These are phyloP conservation scores for Pestalotiopsis sp. DNA, from an alignment of 2,329 filamentous ascomycete genomes.

Conservation along the genomic window DNA sequence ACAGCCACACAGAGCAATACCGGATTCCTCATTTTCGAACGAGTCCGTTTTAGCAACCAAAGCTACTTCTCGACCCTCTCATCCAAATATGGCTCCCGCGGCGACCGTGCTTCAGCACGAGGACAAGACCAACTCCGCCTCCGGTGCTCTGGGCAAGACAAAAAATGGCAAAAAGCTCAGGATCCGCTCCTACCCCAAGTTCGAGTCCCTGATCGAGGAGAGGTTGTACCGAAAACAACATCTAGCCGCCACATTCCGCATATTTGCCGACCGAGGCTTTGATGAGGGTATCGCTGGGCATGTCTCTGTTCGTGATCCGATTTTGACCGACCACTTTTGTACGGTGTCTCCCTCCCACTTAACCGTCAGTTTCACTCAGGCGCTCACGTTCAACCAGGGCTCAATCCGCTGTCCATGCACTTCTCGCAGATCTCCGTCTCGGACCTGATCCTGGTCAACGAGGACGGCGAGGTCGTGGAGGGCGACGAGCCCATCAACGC, in stretches of 20 bases:
- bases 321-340: slow-evolving; percentile 62
- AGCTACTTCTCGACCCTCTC: neutral
- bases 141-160: slow-evolving; percentile 22
- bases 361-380: slow-evolving; percentile 34
- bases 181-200: slow-evolving; percentile 37
- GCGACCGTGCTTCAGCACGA: neutral
- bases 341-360: slow-evolving; percentile 25
- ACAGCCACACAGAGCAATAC: neutral
- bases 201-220: slow-evolving; percentile 53
- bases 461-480: slow-evolving; percentile 58
- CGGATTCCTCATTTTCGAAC: neutral
- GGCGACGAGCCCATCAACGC: slow-evolving; percentile 59
- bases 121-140: neutral
- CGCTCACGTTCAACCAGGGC: slow-evolving; percentile 15
- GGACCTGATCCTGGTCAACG: slow-evolving; percentile 63
- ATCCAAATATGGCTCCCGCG: neutral
- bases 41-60: neutral
- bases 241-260: slow-evolving; percentile 62
- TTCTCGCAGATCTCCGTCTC: slow-evolving; percentile 62
- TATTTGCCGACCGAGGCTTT: slow-evolving; percentile 64
- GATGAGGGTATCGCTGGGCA: slow-evolving; percentile 67
- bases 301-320: slow-evolving; percentile 64
- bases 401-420: slow-evolving; percentile 51
- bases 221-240: slow-evolving; percentile 61
- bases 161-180: slow-evolving; percentile 30